Percentiles rank a stretch among this genome's conserved stretches.
phyloP scores from a whole-genome alignment of 1,284 basidiomycete species.

The Singerocomus rubriflavus region DNA sequence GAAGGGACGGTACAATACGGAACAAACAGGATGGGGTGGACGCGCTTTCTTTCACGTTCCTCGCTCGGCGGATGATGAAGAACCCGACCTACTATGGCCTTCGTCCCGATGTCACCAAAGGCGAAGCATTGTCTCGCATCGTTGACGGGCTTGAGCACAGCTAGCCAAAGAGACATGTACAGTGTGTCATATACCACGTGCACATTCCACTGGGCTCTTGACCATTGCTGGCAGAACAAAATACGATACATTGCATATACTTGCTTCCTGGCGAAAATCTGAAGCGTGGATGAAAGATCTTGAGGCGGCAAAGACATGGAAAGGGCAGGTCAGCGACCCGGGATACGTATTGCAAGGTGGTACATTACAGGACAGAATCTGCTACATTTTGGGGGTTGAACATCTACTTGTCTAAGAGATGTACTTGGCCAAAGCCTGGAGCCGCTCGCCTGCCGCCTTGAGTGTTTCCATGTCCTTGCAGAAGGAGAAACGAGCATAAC shows the following conservation, averaged over 20 bases:
- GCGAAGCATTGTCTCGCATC: constrained; percentile 64
- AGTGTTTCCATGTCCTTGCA: constrained; percentile 90
- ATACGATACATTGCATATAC: not conserved
- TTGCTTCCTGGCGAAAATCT: not conserved
- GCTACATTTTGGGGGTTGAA: not conserved
- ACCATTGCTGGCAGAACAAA: not conserved
- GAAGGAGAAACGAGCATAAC: constrained; percentile 86
- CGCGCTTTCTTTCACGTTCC: constrained; percentile 78
- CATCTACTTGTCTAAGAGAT: constrained; percentile 32
- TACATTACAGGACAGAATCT: not conserved
- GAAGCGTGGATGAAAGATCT: not conserved
- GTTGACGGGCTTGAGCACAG: constrained; percentile 54
- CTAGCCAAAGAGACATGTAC: not conserved
- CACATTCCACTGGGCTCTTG: not conserved
- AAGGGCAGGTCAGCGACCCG: not conserved
- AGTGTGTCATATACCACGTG: not conserved
- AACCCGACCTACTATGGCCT: constrained; percentile 91
- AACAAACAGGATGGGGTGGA: constrained; percentile 74
- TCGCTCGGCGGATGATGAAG: constrained; percentile 64
- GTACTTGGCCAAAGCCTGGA: constrained; percentile 73
- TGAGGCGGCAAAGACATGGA: not conserved
- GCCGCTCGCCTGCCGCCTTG: constrained; percentile 70
- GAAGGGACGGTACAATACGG: constrained; percentile 39
- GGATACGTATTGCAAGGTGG: not conserved
- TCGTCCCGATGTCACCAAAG: constrained; percentile 36